Base-by-base conservation (phyloP, 2,329 filamentous ascomycete species). In the Fusarium abutilonis region DNA sequence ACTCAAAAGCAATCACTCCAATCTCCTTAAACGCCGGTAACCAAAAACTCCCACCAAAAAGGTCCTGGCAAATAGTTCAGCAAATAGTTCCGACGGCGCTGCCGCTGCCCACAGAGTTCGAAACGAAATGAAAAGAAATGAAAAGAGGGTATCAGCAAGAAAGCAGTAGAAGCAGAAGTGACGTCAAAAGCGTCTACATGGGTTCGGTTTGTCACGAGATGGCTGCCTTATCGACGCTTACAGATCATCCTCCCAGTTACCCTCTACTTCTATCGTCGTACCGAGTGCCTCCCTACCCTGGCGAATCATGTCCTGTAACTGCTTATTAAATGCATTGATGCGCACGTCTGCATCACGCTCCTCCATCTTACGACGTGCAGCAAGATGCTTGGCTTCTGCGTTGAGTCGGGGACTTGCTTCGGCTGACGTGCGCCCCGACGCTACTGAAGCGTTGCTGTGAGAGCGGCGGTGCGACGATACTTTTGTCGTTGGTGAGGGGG, bases 251-350 rank as follows among this genome's bases (percentile, higher is more conserved):
- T 80, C 79, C 77, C 79, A 81, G 34, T 69, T 75, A 15, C 67
- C 72, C 15, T 73, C 78, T 34, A 92, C 82, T 71, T 91, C 87
- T 45, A 91, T 80, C 36, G 80, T 89, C 17, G 90, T 90, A 3
- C 89, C 93, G 15, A 99, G 77, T 2, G 95, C 95, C 74, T 95
- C 90, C 68, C 89, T 89, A 1, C 93, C 95, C 75, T 98, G 89
- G 2, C 88, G 83, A 51, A 99, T 96, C 90, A 99, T 92, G 31
- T 89, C 90, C 71, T 90, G 86, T 43, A 98, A 79, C 68, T 90
- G 87, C 43, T 86, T 83, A 72, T 95, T 96, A 76, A 98, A 87
- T 23, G 89, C 86, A 44, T 87, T 87, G 67, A 98, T 89, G 48
- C 89, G 88, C 39, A 88, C 86, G 67, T 98, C 93, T 8, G 91